Evolutionary conservation across 805 yeast genomes (phyloP).

Genomic region (Kuraishia hungarica): DNA sequence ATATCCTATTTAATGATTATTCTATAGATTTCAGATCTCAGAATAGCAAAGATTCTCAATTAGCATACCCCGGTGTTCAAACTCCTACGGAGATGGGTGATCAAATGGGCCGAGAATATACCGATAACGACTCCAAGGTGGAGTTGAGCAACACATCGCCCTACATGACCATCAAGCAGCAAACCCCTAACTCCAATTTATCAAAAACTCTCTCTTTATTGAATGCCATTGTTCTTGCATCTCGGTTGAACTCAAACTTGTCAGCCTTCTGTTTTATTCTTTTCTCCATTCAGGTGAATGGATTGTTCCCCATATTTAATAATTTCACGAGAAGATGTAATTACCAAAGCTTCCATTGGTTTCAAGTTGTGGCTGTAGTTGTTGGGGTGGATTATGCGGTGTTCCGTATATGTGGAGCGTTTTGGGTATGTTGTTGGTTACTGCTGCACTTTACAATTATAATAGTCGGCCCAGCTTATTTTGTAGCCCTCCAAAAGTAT

Average conservation of each 20-base stretch:
- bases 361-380: slow-evolving; percentile 20
- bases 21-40: slow-evolving; percentile 34
- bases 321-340: slow-evolving; percentile 42
- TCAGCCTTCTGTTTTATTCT: slow-evolving; percentile 80
- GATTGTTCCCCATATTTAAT: slow-evolving; percentile 65
- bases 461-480: slow-evolving; percentile 60
- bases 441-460: slow-evolving; percentile 36
- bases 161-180: neutral
- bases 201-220: slow-evolving; percentile 80
- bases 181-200: slow-evolving; percentile 37
- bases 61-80: neutral
- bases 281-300: slow-evolving; percentile 61
- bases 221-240: slow-evolving; percentile 83
- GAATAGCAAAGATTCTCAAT: neutral
- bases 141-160: neutral
- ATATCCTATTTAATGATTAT: slow-evolving; percentile 62
- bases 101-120: too few relatives aligned
- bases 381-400: slow-evolving; percentile 24
- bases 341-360: slow-evolving; percentile 21
- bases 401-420: slow-evolving; percentile 28
- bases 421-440: slow-evolving; percentile 41
- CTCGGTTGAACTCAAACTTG: slow-evolving; percentile 67
- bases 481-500: slow-evolving; percentile 63
- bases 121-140: slow-evolving; percentile 8
- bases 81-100: slow-evolving; percentile 3